phyloP scores from a whole-genome alignment of 1,284 basidiomycete species.

The Leccinum huronense region DNA sequence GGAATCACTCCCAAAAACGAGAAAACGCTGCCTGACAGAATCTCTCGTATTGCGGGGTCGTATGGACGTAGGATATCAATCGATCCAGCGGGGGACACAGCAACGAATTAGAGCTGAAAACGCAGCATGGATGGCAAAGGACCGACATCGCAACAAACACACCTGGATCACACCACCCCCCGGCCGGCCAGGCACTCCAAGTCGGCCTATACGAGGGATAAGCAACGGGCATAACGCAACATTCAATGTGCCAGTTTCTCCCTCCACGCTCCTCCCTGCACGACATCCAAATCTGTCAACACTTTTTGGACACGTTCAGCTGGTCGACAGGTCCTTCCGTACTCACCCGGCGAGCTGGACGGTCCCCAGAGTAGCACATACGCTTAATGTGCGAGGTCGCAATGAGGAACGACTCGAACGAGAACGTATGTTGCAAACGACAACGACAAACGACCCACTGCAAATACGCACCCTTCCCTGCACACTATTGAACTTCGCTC shows the following conservation, averaged over 20 bases:
- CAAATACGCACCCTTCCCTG: slow-evolving; percentile 11
- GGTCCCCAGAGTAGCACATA: slow-evolving; percentile 18
- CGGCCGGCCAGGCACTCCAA: background rate
- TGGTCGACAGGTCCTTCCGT: background rate
- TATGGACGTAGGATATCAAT: background rate
- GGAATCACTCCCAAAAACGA: background rate
- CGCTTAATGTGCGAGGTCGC: slow-evolving; percentile 23
- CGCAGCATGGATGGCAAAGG: background rate
- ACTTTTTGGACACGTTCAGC: background rate
- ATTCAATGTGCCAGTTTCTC: background rate
- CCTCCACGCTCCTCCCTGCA: background rate
- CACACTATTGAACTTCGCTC: background rate
- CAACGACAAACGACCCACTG: background rate
- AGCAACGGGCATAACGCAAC: background rate
- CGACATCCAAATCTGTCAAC: background rate
- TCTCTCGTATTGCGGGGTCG: background rate
- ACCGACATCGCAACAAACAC: background rate
- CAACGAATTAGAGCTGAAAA: background rate
- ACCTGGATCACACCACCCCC: background rate
- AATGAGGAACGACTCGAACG: background rate
- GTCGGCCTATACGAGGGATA: background rate
- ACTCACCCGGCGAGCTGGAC: slow-evolving; percentile 3
- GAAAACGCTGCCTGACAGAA: background rate
- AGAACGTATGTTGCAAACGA: background rate
- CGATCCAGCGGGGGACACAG: background rate